phyloP scores from a whole-genome alignment of 441 rosid species.

The Adansonia grandidieri region DNA sequence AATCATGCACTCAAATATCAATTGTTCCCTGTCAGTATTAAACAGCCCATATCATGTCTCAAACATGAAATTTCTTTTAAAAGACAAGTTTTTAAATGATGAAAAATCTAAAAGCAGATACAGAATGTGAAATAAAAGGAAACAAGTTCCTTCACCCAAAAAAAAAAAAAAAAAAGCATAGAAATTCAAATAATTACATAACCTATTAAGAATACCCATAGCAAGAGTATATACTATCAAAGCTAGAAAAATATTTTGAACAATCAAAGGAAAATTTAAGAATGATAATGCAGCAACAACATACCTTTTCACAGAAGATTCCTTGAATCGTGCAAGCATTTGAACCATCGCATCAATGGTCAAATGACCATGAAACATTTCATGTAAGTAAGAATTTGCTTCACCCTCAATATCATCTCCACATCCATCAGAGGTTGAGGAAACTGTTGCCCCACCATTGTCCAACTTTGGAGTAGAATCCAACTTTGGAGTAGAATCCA shows the following conservation, averaged over 20 bases:
- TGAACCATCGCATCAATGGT: conserved; percentile 92
- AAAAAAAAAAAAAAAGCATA: background rate
- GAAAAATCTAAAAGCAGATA: background rate
- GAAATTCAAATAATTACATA: background rate
- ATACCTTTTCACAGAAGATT: conserved; percentile 81
- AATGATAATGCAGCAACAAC: background rate
- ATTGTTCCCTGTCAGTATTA: conserved; percentile 75
- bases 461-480: conserved; percentile 69
- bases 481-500: conserved; percentile 60
- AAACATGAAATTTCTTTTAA: background rate
- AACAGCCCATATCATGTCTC: conserved; percentile 12
- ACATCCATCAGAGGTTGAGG: conserved; percentile 71
- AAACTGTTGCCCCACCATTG: conserved; percentile 72
- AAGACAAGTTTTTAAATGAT: background rate
- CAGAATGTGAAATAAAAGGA: conserved; percentile 3
- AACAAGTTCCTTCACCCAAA: background rate
- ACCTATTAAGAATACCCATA: background rate
- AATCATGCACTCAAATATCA: conserved; percentile 95
- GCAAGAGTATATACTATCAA: background rate
- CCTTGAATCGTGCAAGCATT: conserved; percentile 94
- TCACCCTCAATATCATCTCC: conserved; percentile 88
- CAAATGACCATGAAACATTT: conserved; percentile 90
- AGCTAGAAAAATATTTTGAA: background rate
- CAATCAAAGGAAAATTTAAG: conserved; percentile 1
- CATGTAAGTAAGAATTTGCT: conserved; percentile 95